These are phyloP conservation scores for Kwoniella shandongensis DNA, from an alignment of 768 basidiomycete genomes.

Conservation along the genomic window DNA sequence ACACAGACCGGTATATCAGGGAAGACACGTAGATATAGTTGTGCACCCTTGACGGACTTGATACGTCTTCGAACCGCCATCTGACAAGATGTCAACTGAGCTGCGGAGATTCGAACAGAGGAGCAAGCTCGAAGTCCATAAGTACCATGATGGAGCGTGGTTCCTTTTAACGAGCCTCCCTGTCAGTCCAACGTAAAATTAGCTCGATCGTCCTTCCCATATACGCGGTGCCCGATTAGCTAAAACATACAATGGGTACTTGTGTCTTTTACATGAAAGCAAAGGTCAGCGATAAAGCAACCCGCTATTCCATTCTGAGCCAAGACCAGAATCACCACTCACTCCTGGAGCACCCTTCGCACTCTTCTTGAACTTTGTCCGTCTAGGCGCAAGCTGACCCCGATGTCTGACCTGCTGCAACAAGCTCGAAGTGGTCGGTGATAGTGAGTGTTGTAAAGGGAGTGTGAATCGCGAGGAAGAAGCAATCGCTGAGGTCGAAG, in stretches of 20 bases:
- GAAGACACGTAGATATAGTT: conserved; percentile 85
- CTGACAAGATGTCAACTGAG: conserved; percentile 82
- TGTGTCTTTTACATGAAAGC: conserved; percentile 8
- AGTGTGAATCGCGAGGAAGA: conserved; percentile 31
- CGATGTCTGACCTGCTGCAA: conserved; percentile 37
- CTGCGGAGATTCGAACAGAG: conserved; percentile 77
- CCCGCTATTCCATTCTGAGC: too few species aligned
- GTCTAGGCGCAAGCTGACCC: conserved; percentile 67
- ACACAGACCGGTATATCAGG: conserved; percentile 97
- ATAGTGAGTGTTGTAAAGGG: conserved; percentile 11
- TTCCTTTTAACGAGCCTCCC: conserved; percentile 90
- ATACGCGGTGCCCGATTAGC: neutral
- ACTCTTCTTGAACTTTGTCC: conserved; percentile 78
- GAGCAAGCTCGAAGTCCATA: conserved; percentile 89
- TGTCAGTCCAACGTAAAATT: neutral
- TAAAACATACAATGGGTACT: conserved; percentile 27
- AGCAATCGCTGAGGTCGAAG: conserved; percentile 29
- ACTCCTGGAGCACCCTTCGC: conserved; percentile 70
- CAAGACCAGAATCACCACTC: too few species aligned
- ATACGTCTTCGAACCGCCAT: conserved; percentile 86
- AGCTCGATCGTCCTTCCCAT: neutral
- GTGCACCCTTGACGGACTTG: conserved; percentile 82
- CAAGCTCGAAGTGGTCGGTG: neutral
- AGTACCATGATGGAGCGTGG: conserved; percentile 85
- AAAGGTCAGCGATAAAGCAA: neutral